phyloP scores from a whole-genome alignment of 768 basidiomycete species.

The Lyophyllum atratum region DNA sequence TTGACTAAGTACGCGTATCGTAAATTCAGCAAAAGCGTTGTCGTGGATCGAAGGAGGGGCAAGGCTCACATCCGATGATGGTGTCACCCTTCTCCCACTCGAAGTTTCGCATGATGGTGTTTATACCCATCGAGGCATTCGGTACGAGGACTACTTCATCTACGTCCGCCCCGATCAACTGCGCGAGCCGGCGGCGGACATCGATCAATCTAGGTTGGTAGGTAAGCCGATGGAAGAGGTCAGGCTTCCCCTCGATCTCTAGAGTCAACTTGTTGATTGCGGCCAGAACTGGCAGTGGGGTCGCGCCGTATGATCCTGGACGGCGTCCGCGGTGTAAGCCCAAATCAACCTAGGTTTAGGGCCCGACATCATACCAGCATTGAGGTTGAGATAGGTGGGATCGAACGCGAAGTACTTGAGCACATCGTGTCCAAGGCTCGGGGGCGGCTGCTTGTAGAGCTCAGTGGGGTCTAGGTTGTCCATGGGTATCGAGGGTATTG shows the following conservation, averaged over 20 bases:
- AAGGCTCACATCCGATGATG: slow-evolving; percentile 49
- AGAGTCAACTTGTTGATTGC: slow-evolving; percentile 36
- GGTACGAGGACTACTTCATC: slow-evolving; percentile 54
- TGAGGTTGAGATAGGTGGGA: slow-evolving; percentile 62
- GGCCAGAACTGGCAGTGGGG: slow-evolving; percentile 46
- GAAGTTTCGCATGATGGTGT: slow-evolving; percentile 63
- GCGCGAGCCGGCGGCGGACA: slow-evolving; percentile 46
- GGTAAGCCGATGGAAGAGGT: slow-evolving; percentile 44
- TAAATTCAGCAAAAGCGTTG: neutral
- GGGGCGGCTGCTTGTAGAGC: slow-evolving; percentile 29
- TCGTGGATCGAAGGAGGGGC: neutral
- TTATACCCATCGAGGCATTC: slow-evolving; percentile 60
- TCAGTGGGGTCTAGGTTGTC: slow-evolving; percentile 2
- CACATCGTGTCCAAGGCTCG: slow-evolving; percentile 55
- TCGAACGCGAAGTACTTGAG: slow-evolving; percentile 59
- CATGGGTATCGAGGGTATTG: neutral
- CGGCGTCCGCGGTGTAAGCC: too few species aligned
- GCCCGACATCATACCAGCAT: slow-evolving; percentile 49
- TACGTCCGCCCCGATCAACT: slow-evolving; percentile 44
- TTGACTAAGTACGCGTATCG: slow-evolving; percentile 4
- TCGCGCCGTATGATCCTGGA: slow-evolving; percentile 53
- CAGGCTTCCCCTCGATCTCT: slow-evolving; percentile 49
- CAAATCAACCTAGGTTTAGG: too few species aligned
- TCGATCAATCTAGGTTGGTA: slow-evolving; percentile 30
- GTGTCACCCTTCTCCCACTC: slow-evolving; percentile 63